These are phyloP conservation scores for Solanum gracilifrons DNA, from an alignment of 257 asterid species.

Conservation along the genomic window DNA sequence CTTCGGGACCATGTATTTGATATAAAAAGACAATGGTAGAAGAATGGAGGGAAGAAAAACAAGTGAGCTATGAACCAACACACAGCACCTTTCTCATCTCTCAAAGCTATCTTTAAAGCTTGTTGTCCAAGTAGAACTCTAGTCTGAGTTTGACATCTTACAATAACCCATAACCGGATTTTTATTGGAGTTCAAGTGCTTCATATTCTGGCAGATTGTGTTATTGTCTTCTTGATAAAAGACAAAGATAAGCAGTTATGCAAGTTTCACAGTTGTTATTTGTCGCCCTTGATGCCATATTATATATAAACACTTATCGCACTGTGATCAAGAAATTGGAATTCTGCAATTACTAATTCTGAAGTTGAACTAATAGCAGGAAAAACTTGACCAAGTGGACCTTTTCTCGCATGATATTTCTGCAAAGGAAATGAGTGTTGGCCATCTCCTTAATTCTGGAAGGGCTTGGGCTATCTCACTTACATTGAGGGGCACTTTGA, in stretches of 20 bases:
- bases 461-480: conserved; percentile 94
- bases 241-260: background rate
- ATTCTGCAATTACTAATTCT: background rate
- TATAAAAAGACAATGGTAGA: background rate
- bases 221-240: background rate
- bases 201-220: background rate
- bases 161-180: background rate
- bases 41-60: background rate
- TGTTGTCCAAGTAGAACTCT: background rate
- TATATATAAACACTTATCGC: background rate
- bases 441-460: conserved; percentile 58
- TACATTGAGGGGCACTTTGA: conserved; percentile 41
- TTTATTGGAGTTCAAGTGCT: background rate
- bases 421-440: conserved; percentile 15
- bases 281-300: background rate
- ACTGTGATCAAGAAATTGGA: background rate
- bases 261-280: background rate
- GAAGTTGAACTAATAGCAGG: conserved; percentile 35
- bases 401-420: conserved; percentile 34
- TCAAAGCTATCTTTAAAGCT: background rate
- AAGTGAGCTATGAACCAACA: background rate
- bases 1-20: background rate
- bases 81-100: background rate
- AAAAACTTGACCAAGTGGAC: conserved; percentile 37
- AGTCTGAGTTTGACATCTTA: background rate